Percentiles rank a stretch among this genome's conserved stretches.
phyloP scores from a whole-genome alignment of 371 early-diverging fungal genomes.

The Zychaea mexicana region DNA sequence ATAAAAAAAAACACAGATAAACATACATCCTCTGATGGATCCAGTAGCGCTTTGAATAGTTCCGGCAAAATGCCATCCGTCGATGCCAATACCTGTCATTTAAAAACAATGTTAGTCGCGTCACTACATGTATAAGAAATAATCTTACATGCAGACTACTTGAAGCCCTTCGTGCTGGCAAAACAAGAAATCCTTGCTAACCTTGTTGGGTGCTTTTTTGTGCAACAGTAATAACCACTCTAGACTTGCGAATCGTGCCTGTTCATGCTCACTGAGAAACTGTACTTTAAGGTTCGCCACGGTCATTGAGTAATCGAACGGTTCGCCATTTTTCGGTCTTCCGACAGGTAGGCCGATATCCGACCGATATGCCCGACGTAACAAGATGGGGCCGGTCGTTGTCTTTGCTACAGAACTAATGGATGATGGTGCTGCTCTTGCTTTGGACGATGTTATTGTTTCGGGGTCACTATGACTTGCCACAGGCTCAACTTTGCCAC shows the following conservation, averaged over 20 bases:
- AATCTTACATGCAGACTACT: no score
- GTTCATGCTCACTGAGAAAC: constrained; percentile 82
- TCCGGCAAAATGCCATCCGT: constrained; percentile 81
- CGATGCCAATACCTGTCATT: constrained; percentile 58
- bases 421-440: neutral
- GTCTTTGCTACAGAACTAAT: neutral
- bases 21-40: constrained; percentile 81
- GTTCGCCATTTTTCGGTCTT: constrained; percentile 35
- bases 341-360: neutral
- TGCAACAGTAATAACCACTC: constrained; percentile 94
- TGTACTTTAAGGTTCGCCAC: constrained; percentile 76
- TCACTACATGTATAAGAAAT: no score
- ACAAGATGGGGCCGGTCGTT: neutral
- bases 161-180: neutral
- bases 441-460: neutral
- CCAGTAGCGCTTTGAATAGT: constrained; percentile 84
- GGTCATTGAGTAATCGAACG: constrained; percentile 77
- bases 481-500: neutral
- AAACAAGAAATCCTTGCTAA: constrained; percentile 4
- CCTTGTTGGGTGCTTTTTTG: constrained; percentile 79
- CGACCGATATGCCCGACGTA: constrained; percentile 1
- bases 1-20: neutral
- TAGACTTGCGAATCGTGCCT: constrained; percentile 82
- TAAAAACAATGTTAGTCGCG: no score
- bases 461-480: neutral